Conservation (phyloP, 495 filamentous ascomycete species). For the Opeltia flavorubescens region DNA sequence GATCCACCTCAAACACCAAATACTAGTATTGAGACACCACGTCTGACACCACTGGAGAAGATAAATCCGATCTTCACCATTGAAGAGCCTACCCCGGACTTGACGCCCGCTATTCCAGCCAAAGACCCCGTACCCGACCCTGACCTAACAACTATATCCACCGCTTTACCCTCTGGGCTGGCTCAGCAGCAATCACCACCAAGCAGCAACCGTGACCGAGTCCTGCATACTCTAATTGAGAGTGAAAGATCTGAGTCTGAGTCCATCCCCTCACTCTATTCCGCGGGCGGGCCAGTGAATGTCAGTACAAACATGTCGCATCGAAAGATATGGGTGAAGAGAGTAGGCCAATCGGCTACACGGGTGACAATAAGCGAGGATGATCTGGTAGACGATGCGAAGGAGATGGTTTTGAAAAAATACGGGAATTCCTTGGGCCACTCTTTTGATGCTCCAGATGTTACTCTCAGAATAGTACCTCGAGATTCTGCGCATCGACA, state of each 20-base stretch:
- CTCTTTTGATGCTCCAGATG: constrained; percentile 79
- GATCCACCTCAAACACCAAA: constrained; percentile 6
- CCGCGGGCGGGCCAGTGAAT: constrained; percentile 12
- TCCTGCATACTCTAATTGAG: constrained; percentile 8
- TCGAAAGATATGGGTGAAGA: constrained; percentile 89
- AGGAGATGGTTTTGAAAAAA: constrained; percentile 83
- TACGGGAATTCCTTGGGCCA: constrained; percentile 85
- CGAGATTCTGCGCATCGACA: constrained; percentile 33
- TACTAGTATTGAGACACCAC: constrained; percentile 9
- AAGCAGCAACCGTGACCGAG: constrained; percentile 4
- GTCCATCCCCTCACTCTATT: constrained; percentile 10
- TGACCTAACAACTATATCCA: neutral
- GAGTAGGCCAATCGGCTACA: constrained; percentile 72
- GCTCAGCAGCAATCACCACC: constrained; percentile 9
- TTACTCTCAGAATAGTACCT: constrained; percentile 49
- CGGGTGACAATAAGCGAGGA: constrained; percentile 73
- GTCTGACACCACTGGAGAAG: constrained; percentile 7
- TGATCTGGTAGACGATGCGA: constrained; percentile 86
- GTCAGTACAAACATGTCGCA: constrained; percentile 39
- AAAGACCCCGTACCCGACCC: neutral
- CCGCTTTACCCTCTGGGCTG: constrained; percentile 4
- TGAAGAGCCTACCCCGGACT: constrained; percentile 12
- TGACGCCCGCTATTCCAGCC: neutral
- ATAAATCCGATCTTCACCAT: constrained; percentile 11
- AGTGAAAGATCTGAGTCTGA: constrained; percentile 6